These are phyloP conservation scores for Phanerochaete sordida DNA, from an alignment of 768 basidiomycete genomes.

Conservation along the genomic window DNA sequence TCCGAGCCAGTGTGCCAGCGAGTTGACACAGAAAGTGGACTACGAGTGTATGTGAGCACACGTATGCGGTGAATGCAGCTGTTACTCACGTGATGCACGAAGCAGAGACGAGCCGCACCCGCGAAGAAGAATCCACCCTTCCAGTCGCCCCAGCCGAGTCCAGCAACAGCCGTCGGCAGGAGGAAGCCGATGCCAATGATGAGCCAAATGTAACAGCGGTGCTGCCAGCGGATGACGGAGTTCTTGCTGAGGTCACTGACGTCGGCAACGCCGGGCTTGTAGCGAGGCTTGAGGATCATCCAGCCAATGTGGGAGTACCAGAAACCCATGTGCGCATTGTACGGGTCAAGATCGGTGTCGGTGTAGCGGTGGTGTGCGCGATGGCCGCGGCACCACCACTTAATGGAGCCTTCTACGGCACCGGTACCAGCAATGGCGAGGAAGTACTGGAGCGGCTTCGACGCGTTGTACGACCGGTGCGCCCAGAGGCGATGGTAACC, in stretches of 20 bases:
- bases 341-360: slow-evolving; percentile 95
- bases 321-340: slow-evolving; percentile 88
- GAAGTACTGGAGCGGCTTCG: slow-evolving; percentile 77
- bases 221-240: slow-evolving; percentile 83
- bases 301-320: slow-evolving; percentile 86
- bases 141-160: slow-evolving; percentile 82
- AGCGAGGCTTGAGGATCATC: slow-evolving; percentile 91
- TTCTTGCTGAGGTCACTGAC: slow-evolving; percentile 83
- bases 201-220: slow-evolving; percentile 69
- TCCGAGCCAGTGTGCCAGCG: slow-evolving; percentile 94
- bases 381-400: slow-evolving; percentile 98
- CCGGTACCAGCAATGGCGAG: slow-evolving; percentile 86
- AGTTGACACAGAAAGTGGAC: slow-evolving; percentile 98
- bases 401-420: slow-evolving; percentile 94
- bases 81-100: slow-evolving; percentile 74
- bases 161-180: slow-evolving; percentile 75
- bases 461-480: slow-evolving; percentile 93
- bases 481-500: slow-evolving; percentile 99
- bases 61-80: slow-evolving; percentile 5
- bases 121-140: slow-evolving; percentile 85
- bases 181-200: slow-evolving; percentile 68
- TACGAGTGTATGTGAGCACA: slow-evolving; percentile 25
- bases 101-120: slow-evolving; percentile 69
- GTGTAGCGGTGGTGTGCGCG: slow-evolving; percentile 97
- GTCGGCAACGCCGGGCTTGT: slow-evolving; percentile 87